phyloP scores from a whole-genome alignment of 176 grass and related monocot species.

The Coix lacrymajobi region DNA sequence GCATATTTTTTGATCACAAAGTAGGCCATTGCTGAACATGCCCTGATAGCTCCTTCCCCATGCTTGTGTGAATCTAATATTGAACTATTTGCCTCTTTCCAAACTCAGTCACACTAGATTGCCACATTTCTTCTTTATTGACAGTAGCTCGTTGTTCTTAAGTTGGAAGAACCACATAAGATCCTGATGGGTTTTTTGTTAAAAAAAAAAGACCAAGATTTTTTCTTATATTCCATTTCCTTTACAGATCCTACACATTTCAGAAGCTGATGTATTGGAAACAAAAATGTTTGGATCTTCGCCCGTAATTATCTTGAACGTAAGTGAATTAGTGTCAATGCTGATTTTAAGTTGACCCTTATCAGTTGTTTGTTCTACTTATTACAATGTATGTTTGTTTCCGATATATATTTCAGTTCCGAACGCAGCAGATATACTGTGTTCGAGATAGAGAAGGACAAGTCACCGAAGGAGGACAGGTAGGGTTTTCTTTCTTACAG shows the following conservation, averaged over 20 bases:
- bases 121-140: not conserved
- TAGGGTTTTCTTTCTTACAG: constrained; percentile 27
- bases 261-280: constrained; percentile 88
- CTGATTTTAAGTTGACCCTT: not conserved
- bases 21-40: constrained; percentile 34
- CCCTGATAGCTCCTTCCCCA: not conserved
- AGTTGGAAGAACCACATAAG: not conserved
- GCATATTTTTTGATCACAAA: constrained; percentile 93
- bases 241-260: constrained; percentile 92
- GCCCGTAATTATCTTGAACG: constrained; percentile 65
- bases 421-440: constrained; percentile 95
- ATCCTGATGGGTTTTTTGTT: not conserved
- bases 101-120: not conserved
- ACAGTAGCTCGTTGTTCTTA: constrained; percentile 17
- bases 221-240: constrained; percentile 12
- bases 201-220: not conserved
- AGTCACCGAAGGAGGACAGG: constrained; percentile 82
- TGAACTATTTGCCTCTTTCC: not conserved
- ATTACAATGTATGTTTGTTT: constrained; percentile 21
- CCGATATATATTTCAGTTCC: constrained; percentile 61
- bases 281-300: constrained; percentile 94
- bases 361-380: constrained; percentile 13
- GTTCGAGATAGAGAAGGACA: constrained; percentile 73
- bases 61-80: not conserved
- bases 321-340: constrained; percentile 16